Conservation (phyloP, 169 alveolate genomes). For the Plasmodium falciparum region DNA sequence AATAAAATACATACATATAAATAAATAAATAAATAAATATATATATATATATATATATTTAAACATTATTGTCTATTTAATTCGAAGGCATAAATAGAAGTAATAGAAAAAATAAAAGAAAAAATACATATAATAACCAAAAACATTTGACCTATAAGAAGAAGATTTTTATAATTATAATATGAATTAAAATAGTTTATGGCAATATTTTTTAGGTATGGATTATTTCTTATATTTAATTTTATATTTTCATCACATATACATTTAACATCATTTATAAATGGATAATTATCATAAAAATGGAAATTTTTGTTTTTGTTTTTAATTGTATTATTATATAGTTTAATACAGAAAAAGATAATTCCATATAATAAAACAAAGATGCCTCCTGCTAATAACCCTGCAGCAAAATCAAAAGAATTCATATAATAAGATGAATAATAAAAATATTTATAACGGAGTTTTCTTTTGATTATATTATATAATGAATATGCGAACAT, state of each 20-base stretch:
- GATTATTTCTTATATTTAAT: constrained; percentile 26
- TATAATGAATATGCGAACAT: constrained; percentile 57
- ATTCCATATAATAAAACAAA: constrained; percentile 56
- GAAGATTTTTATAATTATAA: constrained; percentile 34
- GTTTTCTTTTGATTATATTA: constrained; percentile 48
- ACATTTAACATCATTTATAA: constrained; percentile 43
- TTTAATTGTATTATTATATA: neutral
- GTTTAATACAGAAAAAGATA: constrained; percentile 4
- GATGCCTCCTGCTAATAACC: constrained; percentile 23
- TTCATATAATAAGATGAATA: constrained; percentile 36
- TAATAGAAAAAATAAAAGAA: constrained; percentile 46
- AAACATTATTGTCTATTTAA: neutral
- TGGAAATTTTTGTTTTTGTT: constrained; percentile 27
- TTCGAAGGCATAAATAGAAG: constrained; percentile 21
- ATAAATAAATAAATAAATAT: neutral
- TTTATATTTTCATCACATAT: constrained; percentile 41
- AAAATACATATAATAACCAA: neutral
- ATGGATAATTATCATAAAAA: constrained; percentile 46
- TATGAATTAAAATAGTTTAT: constrained; percentile 34
- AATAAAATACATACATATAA: neutral
- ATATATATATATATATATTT: neutral
- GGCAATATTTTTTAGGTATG: constrained; percentile 21
- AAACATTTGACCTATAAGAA: constrained; percentile 17
- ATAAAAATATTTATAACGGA: constrained; percentile 19
- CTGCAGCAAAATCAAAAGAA: constrained; percentile 52